Evolutionary conservation across 2,329 filamentous ascomycete genomes (phyloP), one percentile per base, ranked within the genome.

Genomic region (Onygenales sp.): DNA sequence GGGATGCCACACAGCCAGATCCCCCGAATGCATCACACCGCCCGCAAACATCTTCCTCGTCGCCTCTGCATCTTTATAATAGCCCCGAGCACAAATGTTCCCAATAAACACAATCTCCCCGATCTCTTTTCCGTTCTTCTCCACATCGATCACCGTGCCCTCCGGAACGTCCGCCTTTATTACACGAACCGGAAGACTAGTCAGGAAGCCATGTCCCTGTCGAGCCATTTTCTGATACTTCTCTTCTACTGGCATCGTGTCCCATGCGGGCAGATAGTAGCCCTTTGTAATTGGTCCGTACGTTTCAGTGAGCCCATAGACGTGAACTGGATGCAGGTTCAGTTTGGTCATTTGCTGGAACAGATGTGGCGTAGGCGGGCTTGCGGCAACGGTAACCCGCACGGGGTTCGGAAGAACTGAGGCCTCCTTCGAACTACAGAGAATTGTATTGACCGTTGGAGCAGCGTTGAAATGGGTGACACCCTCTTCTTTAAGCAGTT

Each of bases 391-490:
- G 0, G 91, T 95, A 5, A 98, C 93, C 13, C 83, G 79, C 8
- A 97, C 90, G 0, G 84, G 81, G 1, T 82, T 72, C 0, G 83
- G 75, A 0, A 98, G 76, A 47, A 71, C 79, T 59, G 79, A 80
- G 2, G 93, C 92, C 67, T 90, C 85, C 42, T 84, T 78, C 2
- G 87, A 80, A 10, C 86, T 86, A 65, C 93, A 95, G 2, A 98
- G 81, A 0, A 97, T 74, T 0, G 92, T 98, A 68, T 97, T 97
- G 51, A 98, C 93, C 0, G 93, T 98, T 0, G 93, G 93, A 0
- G 92, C 93, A 0, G 92, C 92, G 65, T 92, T 95, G 74, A 94
- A 97, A 70, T 98, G 93, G 0, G 90, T 97, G 58, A 98, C 86
- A 6, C 81, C 77, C 69, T 97, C 88, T 51, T 89, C 81, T 64